Evolutionary conservation across 257 asterid genomes (phyloP).

Genomic region (Rhazya stricta): DNA sequence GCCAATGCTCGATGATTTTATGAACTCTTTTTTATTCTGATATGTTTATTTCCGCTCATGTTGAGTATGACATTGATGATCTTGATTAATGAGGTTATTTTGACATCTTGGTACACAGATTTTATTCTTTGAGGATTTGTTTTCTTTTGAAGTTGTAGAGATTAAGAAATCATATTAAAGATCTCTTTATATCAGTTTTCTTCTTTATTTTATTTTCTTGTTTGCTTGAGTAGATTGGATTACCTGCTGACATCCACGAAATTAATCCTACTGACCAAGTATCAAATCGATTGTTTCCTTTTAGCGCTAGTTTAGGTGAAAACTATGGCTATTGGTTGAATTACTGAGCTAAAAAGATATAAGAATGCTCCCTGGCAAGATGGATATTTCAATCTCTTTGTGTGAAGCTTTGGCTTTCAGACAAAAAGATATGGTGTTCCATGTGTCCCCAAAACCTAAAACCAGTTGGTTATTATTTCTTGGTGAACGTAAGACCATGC

Average conservation of each 20-base stretch:
- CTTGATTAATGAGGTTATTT: not conserved
- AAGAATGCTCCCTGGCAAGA: not conserved
- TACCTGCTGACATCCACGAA: not conserved
- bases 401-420: not conserved
- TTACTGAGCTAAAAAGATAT: not conserved
- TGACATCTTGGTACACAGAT: not conserved
- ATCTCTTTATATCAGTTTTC: not conserved
- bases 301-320: too few species aligned
- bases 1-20: not conserved
- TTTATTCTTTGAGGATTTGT: not conserved
- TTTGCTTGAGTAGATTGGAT: constrained; percentile 1
- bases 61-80: constrained; percentile 3
- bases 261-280: not conserved
- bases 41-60: not conserved
- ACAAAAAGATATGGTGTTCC: not conserved
- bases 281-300: too few species aligned
- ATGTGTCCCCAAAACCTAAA: not conserved
- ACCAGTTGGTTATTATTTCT: not conserved
- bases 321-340: too few species aligned
- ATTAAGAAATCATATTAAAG: not conserved
- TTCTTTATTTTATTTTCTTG: not conserved
- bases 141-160: not conserved
- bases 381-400: not conserved
- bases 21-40: not conserved
- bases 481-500: not conserved